Evolutionary conservation across 208 protist species (phyloP), one percentile per base, ranked within the genome.

Genomic region (Tritrichomonas musculus): DNA sequence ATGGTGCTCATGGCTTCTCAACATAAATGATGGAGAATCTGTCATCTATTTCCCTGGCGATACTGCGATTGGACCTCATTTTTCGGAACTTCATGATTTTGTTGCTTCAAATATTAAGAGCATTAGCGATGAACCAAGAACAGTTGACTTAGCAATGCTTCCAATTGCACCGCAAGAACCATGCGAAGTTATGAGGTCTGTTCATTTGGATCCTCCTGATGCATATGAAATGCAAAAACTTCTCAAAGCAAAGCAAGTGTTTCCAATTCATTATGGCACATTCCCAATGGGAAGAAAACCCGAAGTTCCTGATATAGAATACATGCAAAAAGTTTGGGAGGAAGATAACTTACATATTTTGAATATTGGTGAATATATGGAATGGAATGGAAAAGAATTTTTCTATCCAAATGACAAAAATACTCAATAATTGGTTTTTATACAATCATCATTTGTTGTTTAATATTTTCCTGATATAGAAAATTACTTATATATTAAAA

Each of bases 191-290:
- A 88, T 88, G 77, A 25, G 77, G 14, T 13, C 17, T 25, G 77
- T 88, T 33, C 77, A 88, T 39, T 20, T 88, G 13, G 47, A 88
- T 88, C 25, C 25, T 11, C 33, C 33, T 25, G 47, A 88, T 27
- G 77, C 77, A 0, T 25, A 14, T 5, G 77, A 88, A 1, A 88
- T 88, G 77, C 33, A 11, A 60, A 33, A 57, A 39, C 11, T 60
- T 0, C 27, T 88, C 0, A 3, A 39, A 9, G 0, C 77, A 88
- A 57, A n/a, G 5, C 14, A 39, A 39, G 0, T 20, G 4, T 14
- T 88, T 36, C 47, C 77, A 39, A 88, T 88, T 49, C 77, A 88
- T 36, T 88, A 36, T 25, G 77, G 77, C 25, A 88, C 77, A 57
- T 88, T 88, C n/a, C 47, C 77, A 27, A 41, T 88, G 53, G 77